Conservation (phyloP, 805 yeast species). For the Lipomyces yamanashiensis region DNA sequence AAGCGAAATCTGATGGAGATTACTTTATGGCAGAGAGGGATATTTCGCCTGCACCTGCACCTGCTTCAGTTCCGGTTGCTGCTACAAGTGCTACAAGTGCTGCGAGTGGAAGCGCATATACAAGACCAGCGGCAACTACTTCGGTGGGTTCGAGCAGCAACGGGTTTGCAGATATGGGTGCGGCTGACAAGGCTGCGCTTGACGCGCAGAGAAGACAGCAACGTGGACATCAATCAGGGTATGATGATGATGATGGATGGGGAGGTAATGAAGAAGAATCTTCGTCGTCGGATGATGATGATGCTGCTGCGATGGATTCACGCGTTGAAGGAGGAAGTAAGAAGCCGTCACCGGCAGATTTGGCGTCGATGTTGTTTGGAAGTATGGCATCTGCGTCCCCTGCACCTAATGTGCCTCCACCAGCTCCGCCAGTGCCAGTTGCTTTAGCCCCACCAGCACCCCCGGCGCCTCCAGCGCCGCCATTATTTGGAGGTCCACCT, state of each 20-base stretch:
- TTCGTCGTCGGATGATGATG: conserved; percentile 43
- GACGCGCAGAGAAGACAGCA: conserved; percentile 45
- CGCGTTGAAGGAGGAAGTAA: conserved; percentile 37
- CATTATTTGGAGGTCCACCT: conserved; percentile 44
- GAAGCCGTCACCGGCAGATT: conserved; percentile 46
- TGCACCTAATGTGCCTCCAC: conserved; percentile 39
- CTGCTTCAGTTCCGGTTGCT: conserved; percentile 17
- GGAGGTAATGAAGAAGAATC: conserved; percentile 25
- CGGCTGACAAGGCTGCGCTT: conserved; percentile 35
- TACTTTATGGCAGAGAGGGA: conserved; percentile 5
- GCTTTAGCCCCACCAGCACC: conserved; percentile 44
- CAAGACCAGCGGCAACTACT: conserved; percentile 5
- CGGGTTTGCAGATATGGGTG: conserved; percentile 1
- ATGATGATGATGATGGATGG: conserved; percentile 45
- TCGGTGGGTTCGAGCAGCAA: background rate
- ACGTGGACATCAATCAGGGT: conserved; percentile 39
- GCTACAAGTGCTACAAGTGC: conserved; percentile 1
- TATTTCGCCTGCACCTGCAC: conserved; percentile 3
- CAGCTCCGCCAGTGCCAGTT: conserved; percentile 43
- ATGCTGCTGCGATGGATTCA: conserved; percentile 34
- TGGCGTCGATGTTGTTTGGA: conserved; percentile 51
- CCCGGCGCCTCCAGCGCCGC: conserved; percentile 52
- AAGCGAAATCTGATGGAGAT: conserved; percentile 1
- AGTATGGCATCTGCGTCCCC: conserved; percentile 45
- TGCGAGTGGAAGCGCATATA: background rate